phyloP scores from a whole-genome alignment of 1,284 basidiomycete species.

The Anthracocystis setariae region DNA sequence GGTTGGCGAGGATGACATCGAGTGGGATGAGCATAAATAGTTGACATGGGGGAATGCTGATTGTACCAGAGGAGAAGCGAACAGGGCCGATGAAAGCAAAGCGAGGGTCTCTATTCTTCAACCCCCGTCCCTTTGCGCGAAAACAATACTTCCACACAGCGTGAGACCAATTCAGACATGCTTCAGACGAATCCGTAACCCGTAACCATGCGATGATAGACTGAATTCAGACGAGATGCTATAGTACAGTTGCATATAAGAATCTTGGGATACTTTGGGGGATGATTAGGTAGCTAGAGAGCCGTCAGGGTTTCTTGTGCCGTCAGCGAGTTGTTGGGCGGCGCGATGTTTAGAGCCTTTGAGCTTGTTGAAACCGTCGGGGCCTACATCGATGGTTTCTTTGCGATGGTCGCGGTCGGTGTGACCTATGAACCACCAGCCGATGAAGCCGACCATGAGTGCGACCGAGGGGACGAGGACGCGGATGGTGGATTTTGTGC shows the following conservation, averaged over 20 bases:
- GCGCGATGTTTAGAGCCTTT: slow-evolving; percentile 43
- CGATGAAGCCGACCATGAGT: slow-evolving; percentile 43
- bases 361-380: slow-evolving; percentile 42
- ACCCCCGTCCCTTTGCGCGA: too few species aligned
- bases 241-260: neutral
- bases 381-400: slow-evolving; percentile 32
- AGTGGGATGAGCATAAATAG: slow-evolving; percentile 12
- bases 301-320: slow-evolving; percentile 29
- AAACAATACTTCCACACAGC: too few species aligned
- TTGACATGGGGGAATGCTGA: neutral
- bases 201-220: too few species aligned
- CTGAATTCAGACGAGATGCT: too few species aligned
- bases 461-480: slow-evolving; percentile 44
- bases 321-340: slow-evolving; percentile 36
- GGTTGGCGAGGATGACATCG: slow-evolving; percentile 32
- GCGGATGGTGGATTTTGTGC: slow-evolving; percentile 36
- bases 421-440: slow-evolving; percentile 55
- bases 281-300: slow-evolving; percentile 11
- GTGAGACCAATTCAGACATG: too few species aligned
- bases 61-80: neutral
- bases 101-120: too few species aligned
- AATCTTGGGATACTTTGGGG: neutral
- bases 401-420: slow-evolving; percentile 37
- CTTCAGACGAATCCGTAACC: too few species aligned
- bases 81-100: neutral